A percentile compares a stretch with the other conserved stretches of the same genome.
phyloP scores from a whole-genome alignment of 441 rosid species.

The Raphanus hybrid region DNA sequence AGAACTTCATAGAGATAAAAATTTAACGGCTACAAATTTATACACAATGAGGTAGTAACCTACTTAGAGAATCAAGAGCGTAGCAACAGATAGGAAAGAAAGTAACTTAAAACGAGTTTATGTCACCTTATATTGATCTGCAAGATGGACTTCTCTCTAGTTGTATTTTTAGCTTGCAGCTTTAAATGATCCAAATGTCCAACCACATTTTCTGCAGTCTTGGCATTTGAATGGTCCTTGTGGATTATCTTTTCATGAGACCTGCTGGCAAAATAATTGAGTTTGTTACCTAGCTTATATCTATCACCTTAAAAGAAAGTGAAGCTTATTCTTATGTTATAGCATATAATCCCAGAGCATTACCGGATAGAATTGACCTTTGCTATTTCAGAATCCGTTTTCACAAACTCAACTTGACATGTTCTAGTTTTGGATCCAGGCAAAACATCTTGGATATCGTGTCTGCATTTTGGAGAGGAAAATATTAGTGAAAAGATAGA shows the following conservation, averaged over 20 bases:
- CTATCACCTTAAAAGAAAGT: background rate
- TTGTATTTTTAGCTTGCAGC: constrained; percentile 43
- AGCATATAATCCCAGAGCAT: constrained; percentile 16
- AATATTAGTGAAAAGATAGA: constrained; percentile 12
- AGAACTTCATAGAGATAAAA: constrained; percentile 6
- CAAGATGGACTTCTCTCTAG: constrained; percentile 43
- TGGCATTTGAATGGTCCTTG: constrained; percentile 34
- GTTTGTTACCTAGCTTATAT: background rate
- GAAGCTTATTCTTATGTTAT: constrained; percentile 11
- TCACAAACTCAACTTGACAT: constrained; percentile 31
- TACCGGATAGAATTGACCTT: constrained; percentile 30
- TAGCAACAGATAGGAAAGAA: background rate
- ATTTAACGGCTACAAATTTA: background rate
- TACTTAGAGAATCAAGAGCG: constrained; percentile 1
- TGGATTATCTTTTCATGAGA: constrained; percentile 35
- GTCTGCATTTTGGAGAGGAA: constrained; percentile 27
- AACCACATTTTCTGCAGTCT: constrained; percentile 39
- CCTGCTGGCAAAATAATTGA: constrained; percentile 8
- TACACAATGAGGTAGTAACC: too few relatives aligned
- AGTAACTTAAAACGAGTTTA: background rate
- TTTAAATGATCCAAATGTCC: constrained; percentile 40
- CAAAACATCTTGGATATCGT: background rate
- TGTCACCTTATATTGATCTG: constrained; percentile 44
- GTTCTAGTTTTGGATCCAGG: constrained; percentile 31
- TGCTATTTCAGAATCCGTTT: constrained; percentile 3